Evolutionary conservation across 371 early-diverging fungal genomes (phyloP), one percentile per base, ranked within the genome.

Genomic region (Chytridium lagenaria): DNA sequence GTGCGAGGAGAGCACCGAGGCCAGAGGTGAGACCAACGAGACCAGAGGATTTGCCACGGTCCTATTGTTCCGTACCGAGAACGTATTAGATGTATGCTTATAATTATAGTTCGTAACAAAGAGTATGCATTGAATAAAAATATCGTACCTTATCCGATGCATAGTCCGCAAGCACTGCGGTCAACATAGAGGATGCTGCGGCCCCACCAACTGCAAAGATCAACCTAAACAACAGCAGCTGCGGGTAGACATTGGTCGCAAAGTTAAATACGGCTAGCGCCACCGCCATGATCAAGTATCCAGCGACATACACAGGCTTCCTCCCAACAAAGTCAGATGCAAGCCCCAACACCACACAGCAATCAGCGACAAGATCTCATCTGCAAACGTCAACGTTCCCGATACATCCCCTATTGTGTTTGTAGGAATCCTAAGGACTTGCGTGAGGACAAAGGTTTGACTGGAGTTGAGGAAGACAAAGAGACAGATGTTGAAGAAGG

Each of bases 171-270:
- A 86, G 44, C 26, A 83, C 82, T 15, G 83, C 84, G 3, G 83
- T 78, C 51, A 85, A 64, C 94, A 94, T 93, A 30, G 89, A 77
- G 1, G 88, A 86, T 3, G 85, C 79, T 0, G 91, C 91, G 10
- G 92, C 84, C 1, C 91, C 87, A 12, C 94, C 94, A 22, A 91
- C 52, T 0, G 91, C 87, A 88, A 88, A 92, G 69, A 85, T 72
- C 51, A 84, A 77, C 55, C 88, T 85, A 74, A 83, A 80, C 59
- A 83, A 76, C 37, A 88, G 61, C 79, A 87, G 77, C 23, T 72
- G 79, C 5, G 88, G 89, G 68, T 83, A 84, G 2, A 85, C 77
- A 59, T 80, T 80, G 44, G 72, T 64, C 51, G 85, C 84, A 12
- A 57, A 50, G 36, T 88, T 70, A 73, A 81, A 88, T 26, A 82